Conservation (phyloP, 2,329 filamentous ascomycete species). For the Colletotrichum sp. region DNA sequence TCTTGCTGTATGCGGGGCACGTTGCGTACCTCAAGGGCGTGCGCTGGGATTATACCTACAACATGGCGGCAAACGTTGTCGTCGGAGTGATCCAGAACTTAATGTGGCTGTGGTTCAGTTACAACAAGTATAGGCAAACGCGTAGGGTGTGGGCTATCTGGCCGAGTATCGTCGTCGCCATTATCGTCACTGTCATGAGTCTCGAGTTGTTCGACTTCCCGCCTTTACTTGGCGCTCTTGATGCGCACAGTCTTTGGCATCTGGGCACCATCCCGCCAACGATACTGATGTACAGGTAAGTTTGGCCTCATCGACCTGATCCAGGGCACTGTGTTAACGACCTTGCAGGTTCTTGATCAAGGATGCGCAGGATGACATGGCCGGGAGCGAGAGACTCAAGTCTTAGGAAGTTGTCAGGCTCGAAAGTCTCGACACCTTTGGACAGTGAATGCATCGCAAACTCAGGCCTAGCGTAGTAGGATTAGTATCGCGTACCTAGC, state of each 20-base stretch:
- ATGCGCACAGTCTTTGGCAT: conserved; percentile 97
- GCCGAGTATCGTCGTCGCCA: conserved; percentile 90
- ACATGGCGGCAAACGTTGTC: conserved; percentile 93
- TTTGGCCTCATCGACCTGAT: conserved; percentile 27
- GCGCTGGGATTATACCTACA: conserved; percentile 95
- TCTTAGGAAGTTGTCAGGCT: conserved; percentile 48
- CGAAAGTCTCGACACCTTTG: background rate
- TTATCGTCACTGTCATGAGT: conserved; percentile 93
- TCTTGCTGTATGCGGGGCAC: conserved; percentile 74
- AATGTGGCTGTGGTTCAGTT: conserved; percentile 87
- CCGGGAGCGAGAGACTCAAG: conserved; percentile 72
- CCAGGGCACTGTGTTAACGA: background rate
- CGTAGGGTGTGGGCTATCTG: conserved; percentile 82
- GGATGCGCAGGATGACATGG: conserved; percentile 84
- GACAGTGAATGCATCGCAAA: background rate
- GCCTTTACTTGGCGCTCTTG: conserved; percentile 79
- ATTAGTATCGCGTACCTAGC: background rate
- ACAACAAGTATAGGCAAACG: conserved; percentile 73
- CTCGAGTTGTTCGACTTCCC: conserved; percentile 95
- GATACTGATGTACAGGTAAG: conserved; percentile 93
- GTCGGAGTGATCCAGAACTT: conserved; percentile 81
- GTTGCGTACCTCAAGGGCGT: conserved; percentile 85
- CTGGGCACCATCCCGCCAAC: conserved; percentile 88
- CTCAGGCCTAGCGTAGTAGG: background rate
- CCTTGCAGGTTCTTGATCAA: conserved; percentile 78